phyloP scores from a whole-genome alignment of 2,329 filamentous ascomycete genomes.

The Onygenales sp. region DNA sequence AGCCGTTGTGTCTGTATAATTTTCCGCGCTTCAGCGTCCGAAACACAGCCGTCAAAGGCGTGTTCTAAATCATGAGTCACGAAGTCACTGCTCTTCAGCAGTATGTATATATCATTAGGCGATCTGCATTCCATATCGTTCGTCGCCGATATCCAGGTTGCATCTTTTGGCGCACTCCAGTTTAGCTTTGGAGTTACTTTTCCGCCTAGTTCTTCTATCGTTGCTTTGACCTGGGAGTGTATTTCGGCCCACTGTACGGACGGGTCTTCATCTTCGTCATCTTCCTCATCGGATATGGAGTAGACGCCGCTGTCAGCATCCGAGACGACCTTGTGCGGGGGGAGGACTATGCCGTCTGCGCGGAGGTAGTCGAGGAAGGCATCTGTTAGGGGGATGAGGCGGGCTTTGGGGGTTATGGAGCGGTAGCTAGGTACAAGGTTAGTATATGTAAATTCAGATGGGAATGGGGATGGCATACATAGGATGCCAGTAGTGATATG shows the following conservation, averaged over 20 bases:
- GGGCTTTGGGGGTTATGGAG: constrained; percentile 71
- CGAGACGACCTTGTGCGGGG: constrained; percentile 33
- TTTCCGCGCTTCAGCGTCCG: constrained; percentile 34
- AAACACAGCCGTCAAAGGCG: constrained; percentile 68
- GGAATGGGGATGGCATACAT: constrained; percentile 39
- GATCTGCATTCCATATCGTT: constrained; percentile 88
- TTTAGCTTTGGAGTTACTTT: constrained; percentile 88
- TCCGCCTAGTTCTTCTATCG: constrained; percentile 73
- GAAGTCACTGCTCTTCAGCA: constrained; percentile 91
- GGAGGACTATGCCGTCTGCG: constrained; percentile 85
- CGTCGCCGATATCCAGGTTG: constrained; percentile 76
- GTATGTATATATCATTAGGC: constrained; percentile 84
- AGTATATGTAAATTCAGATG: not conserved
- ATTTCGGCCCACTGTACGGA: constrained; percentile 55
- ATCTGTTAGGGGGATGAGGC: constrained; percentile 65
- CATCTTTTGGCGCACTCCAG: constrained; percentile 95
- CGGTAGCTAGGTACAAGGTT: constrained; percentile 51
- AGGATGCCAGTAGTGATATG: constrained; percentile 85
- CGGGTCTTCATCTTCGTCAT: constrained; percentile 48
- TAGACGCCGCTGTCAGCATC: constrained; percentile 52
- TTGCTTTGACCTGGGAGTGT: constrained; percentile 65
- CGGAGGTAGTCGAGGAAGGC: constrained; percentile 79
- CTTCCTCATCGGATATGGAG: constrained; percentile 45
- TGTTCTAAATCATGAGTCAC: constrained; percentile 90
- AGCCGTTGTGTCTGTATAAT: not conserved